phyloP scores from a whole-genome alignment of 2,329 filamentous ascomycete species.

The Claviceps purpurea region DNA sequence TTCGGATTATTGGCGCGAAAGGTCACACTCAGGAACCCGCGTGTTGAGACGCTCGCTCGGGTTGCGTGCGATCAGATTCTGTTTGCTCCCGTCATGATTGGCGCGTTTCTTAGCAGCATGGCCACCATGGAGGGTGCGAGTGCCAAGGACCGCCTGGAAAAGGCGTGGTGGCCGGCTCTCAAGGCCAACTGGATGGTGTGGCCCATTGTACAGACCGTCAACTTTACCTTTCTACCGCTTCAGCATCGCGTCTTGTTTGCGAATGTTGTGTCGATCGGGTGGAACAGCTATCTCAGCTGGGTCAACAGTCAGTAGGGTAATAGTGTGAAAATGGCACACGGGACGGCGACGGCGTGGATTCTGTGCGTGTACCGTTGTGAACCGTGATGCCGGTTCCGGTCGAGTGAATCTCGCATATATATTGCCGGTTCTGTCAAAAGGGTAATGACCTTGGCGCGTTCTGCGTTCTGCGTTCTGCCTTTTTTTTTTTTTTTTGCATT shows the following conservation, averaged over 20 bases:
- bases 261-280: constrained; percentile 61
- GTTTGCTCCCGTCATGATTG: constrained; percentile 76
- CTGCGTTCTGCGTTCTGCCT: too few relatives aligned
- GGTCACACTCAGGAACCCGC: constrained; percentile 49
- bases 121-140: constrained; percentile 59
- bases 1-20: constrained; percentile 64
- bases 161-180: constrained; percentile 58
- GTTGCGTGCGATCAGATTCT: constrained; percentile 69
- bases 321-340: too few relatives aligned
- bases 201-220: constrained; percentile 72
- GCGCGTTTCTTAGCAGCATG: constrained; percentile 73
- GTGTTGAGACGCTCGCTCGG: constrained; percentile 60
- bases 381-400: too few relatives aligned
- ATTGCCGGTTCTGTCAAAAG: too few relatives aligned
- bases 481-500: too few relatives aligned
- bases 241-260: constrained; percentile 76
- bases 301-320: constrained; percentile 34
- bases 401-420: too few relatives aligned
- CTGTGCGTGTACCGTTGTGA: too few relatives aligned
- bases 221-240: constrained; percentile 78
- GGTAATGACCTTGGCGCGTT: too few relatives aligned
- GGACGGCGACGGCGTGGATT: too few relatives aligned
- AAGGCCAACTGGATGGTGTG: constrained; percentile 79
- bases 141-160: constrained; percentile 52
- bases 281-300: constrained; percentile 53